Conservation (phyloP, 257 asterid species). For the Striga asiatica region DNA sequence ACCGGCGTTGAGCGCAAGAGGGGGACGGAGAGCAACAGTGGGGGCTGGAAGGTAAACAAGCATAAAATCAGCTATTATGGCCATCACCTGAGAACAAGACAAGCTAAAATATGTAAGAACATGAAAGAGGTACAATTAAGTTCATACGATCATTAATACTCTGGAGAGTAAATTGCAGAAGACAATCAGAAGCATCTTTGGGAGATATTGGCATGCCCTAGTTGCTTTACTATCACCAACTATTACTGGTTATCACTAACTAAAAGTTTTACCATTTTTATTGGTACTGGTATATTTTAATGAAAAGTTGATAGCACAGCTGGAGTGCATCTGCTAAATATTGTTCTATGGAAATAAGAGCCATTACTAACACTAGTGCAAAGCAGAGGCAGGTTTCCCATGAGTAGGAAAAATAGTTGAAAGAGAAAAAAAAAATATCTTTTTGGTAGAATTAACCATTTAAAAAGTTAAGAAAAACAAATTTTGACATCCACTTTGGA, state of each 20-base stretch:
- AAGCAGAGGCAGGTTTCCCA: no score
- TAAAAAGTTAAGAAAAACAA: no score
- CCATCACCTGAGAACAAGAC: slow-evolving; percentile 57
- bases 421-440: no score
- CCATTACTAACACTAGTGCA: no score
- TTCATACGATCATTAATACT: neutral
- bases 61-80: slow-evolving; percentile 93
- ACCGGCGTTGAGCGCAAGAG: slow-evolving; percentile 65
- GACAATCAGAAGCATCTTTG: neutral
- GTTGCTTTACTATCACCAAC: neutral
- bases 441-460: no score
- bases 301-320: no score
- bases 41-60: slow-evolving; percentile 98
- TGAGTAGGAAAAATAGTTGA: no score
- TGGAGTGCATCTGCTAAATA: no score
- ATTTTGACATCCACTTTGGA: no score
- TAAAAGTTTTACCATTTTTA: neutral
- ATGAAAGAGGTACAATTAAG: neutral
- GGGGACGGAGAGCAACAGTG: slow-evolving; percentile 78
- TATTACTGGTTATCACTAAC: neutral
- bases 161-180: neutral
- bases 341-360: no score
- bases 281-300: neutral
- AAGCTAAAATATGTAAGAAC: slow-evolving; percentile 12
- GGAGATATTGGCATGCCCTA: neutral